Base-by-base conservation (phyloP, 306 rosid genomes). In the Erythrophleum fordii region DNA sequence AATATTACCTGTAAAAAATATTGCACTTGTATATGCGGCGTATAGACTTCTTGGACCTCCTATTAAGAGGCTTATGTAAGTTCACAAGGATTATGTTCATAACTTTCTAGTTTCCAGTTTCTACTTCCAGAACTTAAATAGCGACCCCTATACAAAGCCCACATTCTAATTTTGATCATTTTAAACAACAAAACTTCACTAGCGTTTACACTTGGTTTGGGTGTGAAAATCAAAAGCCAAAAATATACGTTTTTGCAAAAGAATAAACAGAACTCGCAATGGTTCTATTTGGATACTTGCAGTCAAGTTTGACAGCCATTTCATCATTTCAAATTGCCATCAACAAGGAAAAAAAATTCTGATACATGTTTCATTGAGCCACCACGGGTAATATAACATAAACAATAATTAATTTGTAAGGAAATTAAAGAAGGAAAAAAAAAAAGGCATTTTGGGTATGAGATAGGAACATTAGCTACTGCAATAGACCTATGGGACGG, bases 361-460 rank as follows among this genome's bases (percentile, higher is more conserved):
- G 16, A 80, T 25, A 75, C 28, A 75, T 69, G 41, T 31, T 56
- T 73, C 81, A 88, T 69, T 84, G 77, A 67, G 48, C 61, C 86
- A 79, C 79, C 85, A 75, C 20, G 13, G 74, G 85, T 81, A 68
- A 79, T 85, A 84, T 76, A 42, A 65, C 83, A 79, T 46, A n/a
- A 72, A 72, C 45, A 29, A 72, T 34, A 87, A 75, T 60, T 35
- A 75, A 81, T 73, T 70, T 56, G 53, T 42, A 69, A 53, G 56
- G 22, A 48, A 48, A 70, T 44, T 42, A 41, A 68, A 76, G 42
- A 61, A 67, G 37, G 34, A 17, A 46, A 69, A 28, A 72, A 8
- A 23, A 69, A 28, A 72, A 8, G n/a, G 6, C 48, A 84, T 69
- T 46, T 45, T 35, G 55, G 44, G 77, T 78, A 81, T 72, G 86